Conservation (phyloP, 1,284 basidiomycete species). For the Marasmius sp. region DNA sequence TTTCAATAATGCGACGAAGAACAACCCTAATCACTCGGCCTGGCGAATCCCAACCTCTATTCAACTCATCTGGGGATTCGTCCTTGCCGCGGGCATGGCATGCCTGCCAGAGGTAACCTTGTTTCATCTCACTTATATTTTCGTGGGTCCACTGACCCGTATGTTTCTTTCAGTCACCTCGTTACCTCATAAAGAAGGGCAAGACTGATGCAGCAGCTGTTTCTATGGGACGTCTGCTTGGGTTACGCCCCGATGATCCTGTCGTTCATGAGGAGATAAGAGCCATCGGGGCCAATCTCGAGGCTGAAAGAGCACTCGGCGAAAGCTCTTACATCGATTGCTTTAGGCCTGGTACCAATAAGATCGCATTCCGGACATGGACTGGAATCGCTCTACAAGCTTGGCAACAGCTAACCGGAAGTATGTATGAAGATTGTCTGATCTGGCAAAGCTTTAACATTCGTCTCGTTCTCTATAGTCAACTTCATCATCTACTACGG, state of each 20-base stretch:
- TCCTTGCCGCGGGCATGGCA: constrained; percentile 63
- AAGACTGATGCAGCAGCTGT: constrained; percentile 59
- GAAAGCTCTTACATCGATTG: constrained; percentile 62
- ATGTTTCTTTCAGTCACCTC: constrained; percentile 60
- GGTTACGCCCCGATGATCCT: constrained; percentile 48
- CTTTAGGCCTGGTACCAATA: constrained; percentile 64
- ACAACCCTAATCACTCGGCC: constrained; percentile 55
- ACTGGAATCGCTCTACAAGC: constrained; percentile 78
- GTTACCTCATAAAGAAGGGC: constrained; percentile 79
- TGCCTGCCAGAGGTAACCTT: constrained; percentile 63
- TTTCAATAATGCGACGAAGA: constrained; percentile 76
- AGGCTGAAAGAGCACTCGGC: constrained; percentile 60
- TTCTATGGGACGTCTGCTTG: constrained; percentile 65
- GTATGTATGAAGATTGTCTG: constrained; percentile 16
- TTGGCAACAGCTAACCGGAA: constrained; percentile 58
- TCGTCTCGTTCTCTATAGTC: constrained; percentile 31
- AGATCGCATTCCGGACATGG: constrained; percentile 71
- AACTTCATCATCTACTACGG: constrained; percentile 86
- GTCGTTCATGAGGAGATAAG: constrained; percentile 61
- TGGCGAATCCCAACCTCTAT: constrained; percentile 82
- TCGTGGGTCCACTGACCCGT: constrained; percentile 20
- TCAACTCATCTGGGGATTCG: constrained; percentile 69
- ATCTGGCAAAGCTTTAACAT: neutral
- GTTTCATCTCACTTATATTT: constrained; percentile 18
- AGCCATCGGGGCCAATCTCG: constrained; percentile 72